Conservation (phyloP, 2,329 filamentous ascomycete species). For the Ophiostoma angusticollis region DNA sequence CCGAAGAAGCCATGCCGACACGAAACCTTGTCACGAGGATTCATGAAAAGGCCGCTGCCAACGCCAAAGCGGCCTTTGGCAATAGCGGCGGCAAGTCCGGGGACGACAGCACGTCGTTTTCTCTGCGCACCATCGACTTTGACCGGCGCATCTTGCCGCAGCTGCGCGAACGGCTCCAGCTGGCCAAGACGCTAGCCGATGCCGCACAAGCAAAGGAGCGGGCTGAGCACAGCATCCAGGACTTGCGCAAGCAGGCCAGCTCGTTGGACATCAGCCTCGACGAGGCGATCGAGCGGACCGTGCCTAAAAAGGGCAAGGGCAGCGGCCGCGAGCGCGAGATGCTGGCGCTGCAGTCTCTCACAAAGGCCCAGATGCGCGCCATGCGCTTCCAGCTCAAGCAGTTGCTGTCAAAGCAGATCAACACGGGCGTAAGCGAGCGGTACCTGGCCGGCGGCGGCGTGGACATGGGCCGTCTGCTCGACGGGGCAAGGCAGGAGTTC, state of each 20-base stretch:
- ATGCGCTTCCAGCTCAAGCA: slow-evolving; percentile 60
- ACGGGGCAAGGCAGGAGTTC: slow-evolving; percentile 53
- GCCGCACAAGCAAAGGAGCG: slow-evolving; percentile 77
- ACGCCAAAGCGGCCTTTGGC: slow-evolving; percentile 27
- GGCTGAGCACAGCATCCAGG: slow-evolving; percentile 68
- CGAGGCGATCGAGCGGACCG: slow-evolving; percentile 36
- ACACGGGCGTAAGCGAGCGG: slow-evolving; percentile 74
- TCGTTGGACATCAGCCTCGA: slow-evolving; percentile 93
- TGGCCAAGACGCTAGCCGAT: slow-evolving; percentile 84
- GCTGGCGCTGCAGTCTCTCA: slow-evolving; percentile 46
- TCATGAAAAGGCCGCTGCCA: slow-evolving; percentile 43
- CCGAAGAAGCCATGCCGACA: slow-evolving; percentile 80
- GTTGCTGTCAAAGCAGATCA: slow-evolving; percentile 60
- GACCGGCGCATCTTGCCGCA: slow-evolving; percentile 67
- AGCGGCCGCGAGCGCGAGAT: slow-evolving; percentile 54
- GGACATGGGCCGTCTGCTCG: slow-evolving; percentile 62
- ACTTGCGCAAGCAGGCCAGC: slow-evolving; percentile 73
- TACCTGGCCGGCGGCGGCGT: slow-evolving; percentile 77
- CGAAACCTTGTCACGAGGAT: slow-evolving; percentile 78
- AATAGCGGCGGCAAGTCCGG: slow-evolving; percentile 20
- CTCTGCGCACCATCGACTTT: slow-evolving; percentile 70
- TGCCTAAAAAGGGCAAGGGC: slow-evolving; percentile 38
- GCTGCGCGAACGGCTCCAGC: slow-evolving; percentile 60
- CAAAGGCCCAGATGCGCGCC: slow-evolving; percentile 59
- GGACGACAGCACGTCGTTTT: slow-evolving; percentile 27